phyloP scores from a whole-genome alignment of 78 protist species.

The slime mould (Dictyostelium discoideum) region DNA sequence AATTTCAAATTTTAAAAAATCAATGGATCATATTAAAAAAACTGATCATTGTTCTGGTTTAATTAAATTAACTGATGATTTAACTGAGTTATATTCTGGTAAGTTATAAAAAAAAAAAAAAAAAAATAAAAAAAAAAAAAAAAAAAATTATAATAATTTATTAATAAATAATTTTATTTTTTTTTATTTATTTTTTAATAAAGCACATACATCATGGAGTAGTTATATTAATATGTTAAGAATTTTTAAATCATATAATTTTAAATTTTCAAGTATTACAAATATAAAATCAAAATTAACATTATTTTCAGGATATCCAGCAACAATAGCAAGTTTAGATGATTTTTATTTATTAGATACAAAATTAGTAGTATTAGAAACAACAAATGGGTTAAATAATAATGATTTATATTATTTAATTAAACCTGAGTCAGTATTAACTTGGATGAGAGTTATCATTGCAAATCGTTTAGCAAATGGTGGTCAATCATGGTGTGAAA shows the following conservation, averaged over 20 bases:
- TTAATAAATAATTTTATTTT: too few species aligned
- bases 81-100: constrained; percentile 26
- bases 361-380: constrained; percentile 60
- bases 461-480: constrained; percentile 65
- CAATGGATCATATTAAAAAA: constrained; percentile 27
- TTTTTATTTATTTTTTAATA: too few species aligned
- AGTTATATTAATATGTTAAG: constrained; percentile 18
- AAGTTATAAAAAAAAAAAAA: too few species aligned
- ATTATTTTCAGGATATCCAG: constrained; percentile 26
- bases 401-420: constrained; percentile 48
- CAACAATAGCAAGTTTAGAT: constrained; percentile 25
- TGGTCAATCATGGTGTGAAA: constrained; percentile 52
- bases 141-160: too few species aligned
- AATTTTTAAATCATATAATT: constrained; percentile 29
- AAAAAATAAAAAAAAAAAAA: too few species aligned
- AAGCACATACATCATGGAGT: constrained; percentile 42
- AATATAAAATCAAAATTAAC: constrained; percentile 7
- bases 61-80: constrained; percentile 75
- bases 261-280: neutral
- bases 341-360: constrained; percentile 38
- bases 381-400: constrained; percentile 77
- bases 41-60: constrained; percentile 81
- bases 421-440: constrained; percentile 54
- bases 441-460: constrained; percentile 84
- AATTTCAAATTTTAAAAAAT: neutral